These are phyloP conservation scores for Xylariales sp. DNA, from an alignment of 2,329 filamentous ascomycete genomes.

Conservation along the genomic window DNA sequence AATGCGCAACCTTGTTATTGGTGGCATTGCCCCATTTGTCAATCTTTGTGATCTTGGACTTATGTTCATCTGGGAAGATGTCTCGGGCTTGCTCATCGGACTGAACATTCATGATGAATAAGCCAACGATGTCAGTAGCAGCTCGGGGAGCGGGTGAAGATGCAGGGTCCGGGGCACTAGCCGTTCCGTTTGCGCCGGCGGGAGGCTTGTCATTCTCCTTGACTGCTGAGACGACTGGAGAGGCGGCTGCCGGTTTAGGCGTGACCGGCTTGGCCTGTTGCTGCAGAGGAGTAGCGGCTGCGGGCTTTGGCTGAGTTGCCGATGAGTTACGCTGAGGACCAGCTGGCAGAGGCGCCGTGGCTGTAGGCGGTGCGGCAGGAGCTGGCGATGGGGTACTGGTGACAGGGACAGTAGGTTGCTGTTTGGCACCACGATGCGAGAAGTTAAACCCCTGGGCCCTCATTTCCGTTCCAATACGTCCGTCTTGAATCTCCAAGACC, in stretches of 20 bases:
- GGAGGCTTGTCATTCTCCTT: conserved; percentile 56
- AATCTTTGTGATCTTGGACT: conserved; percentile 71
- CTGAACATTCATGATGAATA: conserved; percentile 86
- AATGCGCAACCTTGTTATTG: conserved; percentile 77
- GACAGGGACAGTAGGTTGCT: conserved; percentile 42
- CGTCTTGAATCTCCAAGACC: conserved; percentile 90
- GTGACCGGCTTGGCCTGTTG: conserved; percentile 36
- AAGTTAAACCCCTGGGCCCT: conserved; percentile 99
- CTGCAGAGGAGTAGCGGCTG: conserved; percentile 34
- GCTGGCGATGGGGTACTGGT: conserved; percentile 28
- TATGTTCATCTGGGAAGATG: conserved; percentile 79
- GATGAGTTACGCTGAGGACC: conserved; percentile 21
- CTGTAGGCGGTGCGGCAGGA: conserved; percentile 24
- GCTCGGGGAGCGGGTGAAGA: conserved; percentile 58
- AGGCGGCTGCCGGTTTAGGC: conserved; percentile 43
- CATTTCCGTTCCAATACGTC: conserved; percentile 97
- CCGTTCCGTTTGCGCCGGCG: conserved; percentile 49
- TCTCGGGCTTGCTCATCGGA: conserved; percentile 78
- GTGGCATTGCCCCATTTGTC: conserved; percentile 69
- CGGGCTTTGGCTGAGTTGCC: conserved; percentile 29
- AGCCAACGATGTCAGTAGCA: conserved; percentile 66
- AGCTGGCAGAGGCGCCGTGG: conserved; percentile 23
- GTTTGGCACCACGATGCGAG: conserved; percentile 87
- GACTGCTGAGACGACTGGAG: conserved; percentile 34
- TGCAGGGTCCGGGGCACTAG: conserved; percentile 46